Conservation (phyloP, 2,329 filamentous ascomycete species). For the Akanthomyces muscarius region DNA sequence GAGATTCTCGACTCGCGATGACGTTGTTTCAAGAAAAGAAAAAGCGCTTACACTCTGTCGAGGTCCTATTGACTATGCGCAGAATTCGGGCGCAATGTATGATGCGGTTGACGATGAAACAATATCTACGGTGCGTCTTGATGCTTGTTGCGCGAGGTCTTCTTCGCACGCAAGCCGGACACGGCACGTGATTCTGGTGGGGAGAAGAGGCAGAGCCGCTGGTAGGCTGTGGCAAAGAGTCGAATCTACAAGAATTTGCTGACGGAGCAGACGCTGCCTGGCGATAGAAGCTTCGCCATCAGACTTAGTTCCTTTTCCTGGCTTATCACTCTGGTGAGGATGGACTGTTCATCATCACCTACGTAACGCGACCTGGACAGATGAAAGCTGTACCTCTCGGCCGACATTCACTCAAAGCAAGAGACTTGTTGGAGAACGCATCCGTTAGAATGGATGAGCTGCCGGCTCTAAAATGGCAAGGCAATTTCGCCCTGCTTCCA, state of each 20-base stretch:
- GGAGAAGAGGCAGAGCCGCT: not conserved
- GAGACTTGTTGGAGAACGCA: not conserved
- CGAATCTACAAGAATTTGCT: conserved; percentile 13
- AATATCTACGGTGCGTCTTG: not conserved
- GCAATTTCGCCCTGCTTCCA: conserved; percentile 7
- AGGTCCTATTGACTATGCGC: not conserved
- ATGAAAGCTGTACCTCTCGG: not conserved
- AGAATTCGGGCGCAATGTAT: too few relatives aligned
- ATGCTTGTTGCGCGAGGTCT: not conserved
- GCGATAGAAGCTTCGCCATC: conserved; percentile 5
- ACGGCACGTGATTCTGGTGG: conserved; percentile 9
- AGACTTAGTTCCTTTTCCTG: not conserved
- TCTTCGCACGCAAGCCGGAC: not conserved
- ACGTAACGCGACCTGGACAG: not conserved
- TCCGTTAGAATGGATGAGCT: conserved; percentile 6
- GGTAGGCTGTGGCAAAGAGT: conserved; percentile 9
- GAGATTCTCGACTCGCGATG: not conserved
- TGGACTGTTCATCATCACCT: not conserved
- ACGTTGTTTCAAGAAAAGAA: not conserved
- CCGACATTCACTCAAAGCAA: not conserved
- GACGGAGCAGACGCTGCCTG: conserved; percentile 9
- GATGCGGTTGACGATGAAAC: not conserved
- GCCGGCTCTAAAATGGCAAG: conserved; percentile 7
- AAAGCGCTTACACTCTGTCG: not conserved
- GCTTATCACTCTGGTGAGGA: not conserved